Evolutionary conservation across 108 stramenopile species (phyloP).

Genomic region (Ochromonas danica): DNA sequence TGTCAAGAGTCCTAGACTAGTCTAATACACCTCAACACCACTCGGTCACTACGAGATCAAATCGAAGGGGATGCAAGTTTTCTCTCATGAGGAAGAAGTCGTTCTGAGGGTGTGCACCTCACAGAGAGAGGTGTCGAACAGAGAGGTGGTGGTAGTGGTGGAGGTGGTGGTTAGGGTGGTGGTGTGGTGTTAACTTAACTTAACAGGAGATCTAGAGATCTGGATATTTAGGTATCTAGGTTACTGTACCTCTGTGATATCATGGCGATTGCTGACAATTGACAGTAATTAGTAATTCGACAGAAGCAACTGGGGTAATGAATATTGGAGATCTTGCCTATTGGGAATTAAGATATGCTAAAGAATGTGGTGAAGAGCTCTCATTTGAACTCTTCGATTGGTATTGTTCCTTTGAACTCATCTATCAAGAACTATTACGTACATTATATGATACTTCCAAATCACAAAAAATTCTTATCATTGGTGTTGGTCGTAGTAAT

Average conservation of each 20-base stretch:
- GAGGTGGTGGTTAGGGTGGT: too few relatives aligned
- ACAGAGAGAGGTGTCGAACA: too few relatives aligned
- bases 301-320: neutral
- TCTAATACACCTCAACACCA: too few relatives aligned
- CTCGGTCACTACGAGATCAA: too few relatives aligned
- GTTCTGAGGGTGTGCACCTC: too few relatives aligned
- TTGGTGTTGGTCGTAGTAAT: constrained; percentile 12
- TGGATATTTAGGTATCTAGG: neutral
- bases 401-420: neutral
- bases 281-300: neutral
- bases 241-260: neutral
- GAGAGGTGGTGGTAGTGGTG: too few relatives aligned
- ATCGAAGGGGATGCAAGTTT: too few relatives aligned
- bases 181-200: neutral
- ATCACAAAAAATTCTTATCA: neutral
- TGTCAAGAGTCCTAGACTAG: too few relatives aligned
- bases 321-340: constrained; percentile 20
- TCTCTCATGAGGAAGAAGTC: too few relatives aligned
- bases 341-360: constrained; percentile 6
- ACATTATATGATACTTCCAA: neutral
- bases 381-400: constrained; percentile 8
- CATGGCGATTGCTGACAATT: neutral
- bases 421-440: neutral
- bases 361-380: neutral
- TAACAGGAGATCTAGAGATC: neutral